Percentiles rank a stretch among this genome's conserved stretches.
phyloP scores from a whole-genome alignment of 2,329 filamentous ascomycete genomes.

The Paracoccidioides brasiliensis region DNA sequence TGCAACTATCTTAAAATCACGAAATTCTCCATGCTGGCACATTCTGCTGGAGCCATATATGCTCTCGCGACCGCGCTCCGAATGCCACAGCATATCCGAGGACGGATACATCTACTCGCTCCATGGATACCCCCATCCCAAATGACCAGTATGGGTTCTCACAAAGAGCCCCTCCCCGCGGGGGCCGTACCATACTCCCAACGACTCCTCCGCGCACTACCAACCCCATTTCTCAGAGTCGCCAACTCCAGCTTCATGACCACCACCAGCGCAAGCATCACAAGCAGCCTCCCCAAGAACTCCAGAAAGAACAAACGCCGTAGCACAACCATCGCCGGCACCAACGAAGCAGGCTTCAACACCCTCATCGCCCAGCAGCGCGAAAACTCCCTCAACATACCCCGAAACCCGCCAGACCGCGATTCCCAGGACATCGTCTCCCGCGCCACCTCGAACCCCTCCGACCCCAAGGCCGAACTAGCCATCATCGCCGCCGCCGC shows the following conservation, averaged over 20 bases:
- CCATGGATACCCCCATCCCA: slow-evolving; percentile 97
- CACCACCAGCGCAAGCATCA: slow-evolving; percentile 75
- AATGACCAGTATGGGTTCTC: slow-evolving; percentile 65
- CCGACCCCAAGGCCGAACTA: slow-evolving; percentile 14
- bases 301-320: slow-evolving; percentile 35
- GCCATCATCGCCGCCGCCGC: slow-evolving; percentile 41
- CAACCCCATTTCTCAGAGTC: slow-evolving; percentile 80
- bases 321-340: slow-evolving; percentile 6
- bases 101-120: slow-evolving; percentile 83
- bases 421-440: slow-evolving; percentile 9
- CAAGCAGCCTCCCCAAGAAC: slow-evolving; percentile 59
- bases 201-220: slow-evolving; percentile 75
- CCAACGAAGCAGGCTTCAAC: slow-evolving; percentile 11
- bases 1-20: slow-evolving; percentile 85
- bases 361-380: slow-evolving; percentile 13
- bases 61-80: slow-evolving; percentile 86
- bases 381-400: slow-evolving; percentile 11
- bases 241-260: slow-evolving; percentile 95
- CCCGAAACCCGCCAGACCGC: slow-evolving; percentile 11
- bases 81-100: slow-evolving; percentile 91
- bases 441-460: slow-evolving; percentile 5
- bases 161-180: slow-evolving; percentile 60
- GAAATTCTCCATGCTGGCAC: slow-evolving; percentile 90
- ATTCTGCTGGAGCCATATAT: slow-evolving; percentile 96
- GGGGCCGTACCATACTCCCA: slow-evolving; percentile 81